Evolutionary conservation across 2,329 filamentous ascomycete genomes (phyloP).

Genomic region (Apiospora pterosperma): DNA sequence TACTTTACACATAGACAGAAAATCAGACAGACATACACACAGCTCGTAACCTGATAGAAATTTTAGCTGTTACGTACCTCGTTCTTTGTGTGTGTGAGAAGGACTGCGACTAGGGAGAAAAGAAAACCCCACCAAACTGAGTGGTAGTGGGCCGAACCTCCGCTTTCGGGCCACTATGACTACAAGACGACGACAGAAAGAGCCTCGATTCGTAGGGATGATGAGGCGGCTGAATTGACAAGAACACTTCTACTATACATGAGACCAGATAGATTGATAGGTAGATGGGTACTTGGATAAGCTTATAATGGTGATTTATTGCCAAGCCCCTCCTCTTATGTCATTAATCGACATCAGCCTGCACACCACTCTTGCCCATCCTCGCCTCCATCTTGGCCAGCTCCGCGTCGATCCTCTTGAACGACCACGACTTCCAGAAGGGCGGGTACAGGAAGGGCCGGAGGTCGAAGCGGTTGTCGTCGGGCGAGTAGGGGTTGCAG

Average conservation of each 20-base stretch:
- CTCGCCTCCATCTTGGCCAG: constrained; percentile 28
- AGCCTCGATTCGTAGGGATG: no score
- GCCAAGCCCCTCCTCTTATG: no score
- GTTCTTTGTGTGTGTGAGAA: not conserved
- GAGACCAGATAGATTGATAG: no score
- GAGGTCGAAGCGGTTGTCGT: constrained; percentile 40
- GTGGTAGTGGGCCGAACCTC: not conserved
- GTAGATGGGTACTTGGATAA: no score
- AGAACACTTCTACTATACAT: no score
- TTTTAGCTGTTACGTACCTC: not conserved
- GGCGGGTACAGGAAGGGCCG: constrained; percentile 35
- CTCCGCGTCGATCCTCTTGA: constrained; percentile 37
- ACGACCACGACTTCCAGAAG: constrained; percentile 31
- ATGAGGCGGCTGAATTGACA: no score
- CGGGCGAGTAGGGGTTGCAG: constrained; percentile 33
- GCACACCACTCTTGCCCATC: not conserved
- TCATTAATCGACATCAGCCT: not conserved
- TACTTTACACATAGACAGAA: no score
- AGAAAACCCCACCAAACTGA: not conserved
- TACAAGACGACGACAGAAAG: not conserved
- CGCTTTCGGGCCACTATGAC: constrained; percentile 1
- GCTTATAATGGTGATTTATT: no score
- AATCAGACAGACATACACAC: no score
- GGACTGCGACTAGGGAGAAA: not conserved
- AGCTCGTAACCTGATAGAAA: not conserved